phyloP scores from a whole-genome alignment of 192 early-diverging fungal species.

The Physocladia obscura region DNA sequence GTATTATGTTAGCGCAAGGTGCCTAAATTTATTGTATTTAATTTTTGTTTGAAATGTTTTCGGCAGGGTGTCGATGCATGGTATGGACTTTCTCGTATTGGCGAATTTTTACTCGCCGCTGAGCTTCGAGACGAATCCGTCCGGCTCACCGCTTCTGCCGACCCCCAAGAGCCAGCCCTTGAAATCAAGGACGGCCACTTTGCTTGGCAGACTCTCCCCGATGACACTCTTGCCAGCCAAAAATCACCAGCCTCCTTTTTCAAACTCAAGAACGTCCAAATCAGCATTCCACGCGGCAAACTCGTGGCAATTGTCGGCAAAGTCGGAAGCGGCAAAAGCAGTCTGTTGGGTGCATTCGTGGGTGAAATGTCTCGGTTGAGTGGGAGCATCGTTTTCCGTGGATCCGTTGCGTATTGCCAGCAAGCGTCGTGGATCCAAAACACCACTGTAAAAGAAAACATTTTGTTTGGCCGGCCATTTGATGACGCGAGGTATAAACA shows the following conservation, averaged over 20 bases:
- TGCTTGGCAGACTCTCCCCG: neutral
- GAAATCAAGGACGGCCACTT: slow-evolving; percentile 18
- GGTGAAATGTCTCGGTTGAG: slow-evolving; percentile 64
- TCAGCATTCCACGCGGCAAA: slow-evolving; percentile 49
- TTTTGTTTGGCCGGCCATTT: slow-evolving; percentile 66
- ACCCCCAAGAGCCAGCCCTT: neutral
- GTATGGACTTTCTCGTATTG: slow-evolving; percentile 25
- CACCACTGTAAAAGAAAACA: slow-evolving; percentile 61
- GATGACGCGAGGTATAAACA: slow-evolving; percentile 60
- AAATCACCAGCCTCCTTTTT: neutral
- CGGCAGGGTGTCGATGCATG: slow-evolving; percentile 22
- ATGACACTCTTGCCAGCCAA: neutral
- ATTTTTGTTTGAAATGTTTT: no score
- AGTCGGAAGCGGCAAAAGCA: slow-evolving; percentile 82
- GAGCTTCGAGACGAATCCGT: slow-evolving; percentile 15
- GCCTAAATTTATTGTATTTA: no score
- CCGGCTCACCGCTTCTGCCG: neutral
- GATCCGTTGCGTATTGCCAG: slow-evolving; percentile 70
- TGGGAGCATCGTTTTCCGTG: slow-evolving; percentile 54
- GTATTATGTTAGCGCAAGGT: no score
- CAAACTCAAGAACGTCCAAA: slow-evolving; percentile 43
- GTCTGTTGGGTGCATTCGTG: slow-evolving; percentile 72
- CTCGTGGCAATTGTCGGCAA: slow-evolving; percentile 80
- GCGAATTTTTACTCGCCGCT: slow-evolving; percentile 16
- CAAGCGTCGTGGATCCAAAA: slow-evolving; percentile 88